A percentile compares a stretch with the other conserved stretches of the same genome.
These are phyloP conservation scores for Bruguiera hainesii DNA, from an alignment of 441 rosid species.

Conservation along the genomic window DNA sequence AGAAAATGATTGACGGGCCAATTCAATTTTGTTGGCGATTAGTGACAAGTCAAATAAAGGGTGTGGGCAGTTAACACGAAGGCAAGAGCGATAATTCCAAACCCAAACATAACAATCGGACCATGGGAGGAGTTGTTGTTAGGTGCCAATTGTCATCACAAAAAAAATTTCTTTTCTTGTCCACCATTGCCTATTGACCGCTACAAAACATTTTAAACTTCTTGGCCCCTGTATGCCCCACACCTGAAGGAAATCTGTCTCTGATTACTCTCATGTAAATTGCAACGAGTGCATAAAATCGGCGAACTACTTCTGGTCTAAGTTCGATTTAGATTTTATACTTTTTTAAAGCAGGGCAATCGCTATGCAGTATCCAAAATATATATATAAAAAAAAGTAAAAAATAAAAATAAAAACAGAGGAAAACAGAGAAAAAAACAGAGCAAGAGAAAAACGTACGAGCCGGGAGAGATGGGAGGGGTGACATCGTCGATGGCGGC, in stretches of 20 bases:
- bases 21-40: neutral
- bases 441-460: constrained; percentile 18
- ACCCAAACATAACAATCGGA: constrained; percentile 21
- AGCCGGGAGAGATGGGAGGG: constrained; percentile 67
- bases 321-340: neutral
- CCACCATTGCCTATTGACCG: constrained; percentile 17
- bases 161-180: constrained; percentile 15
- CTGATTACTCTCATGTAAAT: constrained; percentile 10
- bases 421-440: constrained; percentile 13
- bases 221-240: neutral
- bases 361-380: too few species aligned
- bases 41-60: neutral
- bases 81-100: neutral
- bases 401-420: neutral
- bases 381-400: neutral
- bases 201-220: constrained; percentile 6
- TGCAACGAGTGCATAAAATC: neutral
- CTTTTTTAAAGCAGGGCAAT: too few species aligned
- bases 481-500: constrained; percentile 97
- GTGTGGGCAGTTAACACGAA: neutral
- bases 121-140: constrained; percentile 18
- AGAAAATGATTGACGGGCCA: constrained; percentile 11
- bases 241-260: neutral
- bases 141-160: constrained; percentile 5
- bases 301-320: neutral